Evolutionary conservation across 768 basidiomycete genomes (phyloP).

Genomic region (Termitomyces sp.): DNA sequence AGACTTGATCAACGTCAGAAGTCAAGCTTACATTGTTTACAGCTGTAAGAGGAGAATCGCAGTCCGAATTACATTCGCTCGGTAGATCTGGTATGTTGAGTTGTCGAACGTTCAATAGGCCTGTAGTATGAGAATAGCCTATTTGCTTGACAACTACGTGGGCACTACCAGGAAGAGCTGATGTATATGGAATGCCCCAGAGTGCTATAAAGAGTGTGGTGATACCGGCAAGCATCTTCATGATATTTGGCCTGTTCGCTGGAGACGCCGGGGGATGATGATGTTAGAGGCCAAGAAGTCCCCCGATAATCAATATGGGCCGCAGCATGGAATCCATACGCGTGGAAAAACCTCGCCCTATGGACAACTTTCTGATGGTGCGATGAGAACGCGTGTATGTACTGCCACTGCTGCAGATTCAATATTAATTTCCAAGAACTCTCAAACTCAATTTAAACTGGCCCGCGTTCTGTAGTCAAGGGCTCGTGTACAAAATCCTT

Average conservation of each 20-base stretch:
- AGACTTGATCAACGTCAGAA: not conserved
- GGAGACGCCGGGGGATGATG: too few relatives aligned
- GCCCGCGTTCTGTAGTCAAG: too few relatives aligned
- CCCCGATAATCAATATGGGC: not conserved
- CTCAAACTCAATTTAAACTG: too few relatives aligned
- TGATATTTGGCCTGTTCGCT: not conserved
- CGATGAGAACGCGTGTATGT: too few relatives aligned
- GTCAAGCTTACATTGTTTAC: constrained; percentile 15
- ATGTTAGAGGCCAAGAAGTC: not conserved
- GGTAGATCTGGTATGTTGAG: constrained; percentile 19
- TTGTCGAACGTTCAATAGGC: constrained; percentile 18
- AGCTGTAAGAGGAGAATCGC: constrained; percentile 23
- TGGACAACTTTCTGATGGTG: too few relatives aligned
- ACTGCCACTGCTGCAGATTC: too few relatives aligned
- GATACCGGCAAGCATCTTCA: not conserved
- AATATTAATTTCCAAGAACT: too few relatives aligned
- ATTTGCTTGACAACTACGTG: not conserved
- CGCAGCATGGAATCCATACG: too few relatives aligned
- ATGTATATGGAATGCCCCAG: not conserved
- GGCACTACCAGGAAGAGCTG: not conserved
- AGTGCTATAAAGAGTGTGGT: not conserved
- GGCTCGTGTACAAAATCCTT: too few relatives aligned
- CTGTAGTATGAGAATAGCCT: not conserved
- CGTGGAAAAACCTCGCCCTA: too few relatives aligned
- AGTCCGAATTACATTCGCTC: constrained; percentile 27